Evolutionary conservation across 2,329 filamentous ascomycete species (phyloP), one percentile per base, ranked within the genome.

Genomic region (Aspergillus fumigatiaffinis): DNA sequence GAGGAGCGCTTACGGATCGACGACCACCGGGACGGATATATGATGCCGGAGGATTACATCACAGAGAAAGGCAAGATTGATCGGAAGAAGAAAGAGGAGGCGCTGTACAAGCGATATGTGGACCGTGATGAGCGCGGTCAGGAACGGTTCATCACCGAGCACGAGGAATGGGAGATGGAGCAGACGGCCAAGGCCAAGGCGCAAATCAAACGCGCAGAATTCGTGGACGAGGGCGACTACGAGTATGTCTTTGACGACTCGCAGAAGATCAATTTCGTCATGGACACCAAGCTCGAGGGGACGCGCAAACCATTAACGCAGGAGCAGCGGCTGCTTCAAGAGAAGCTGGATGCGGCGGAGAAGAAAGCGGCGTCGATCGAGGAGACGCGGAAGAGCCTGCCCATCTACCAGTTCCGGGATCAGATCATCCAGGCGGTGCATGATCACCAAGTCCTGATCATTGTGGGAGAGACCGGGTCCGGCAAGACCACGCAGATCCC

Each of bases 401-500:
- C 94, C 0, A 93, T 97, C 48, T 97, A 93, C 73, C 82, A 87
- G 48, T 97, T 93, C 67, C 84, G 92, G 25, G 88, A 96, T 44
- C 82, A 93, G 62, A 89, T 99, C 55, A 81, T 99, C 23, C 84
- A 87, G n/a, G 94, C 94, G 0, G 80, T 97, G n/a, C 84, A 87
- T 35, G 81, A 95, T 53, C 88, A 92, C 64, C 94, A 97, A 68
- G 86, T 96, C 14, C 76, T 99, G 10, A 91, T 99, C 57, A 88
- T 99, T 54, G 92, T 97, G 1, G 94, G 91, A 69, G 92, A 97
- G 73, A 99, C 94, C 0, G 94, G 94, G 53, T 92, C 87, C 65
- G 94, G 94, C 66, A 99, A 99, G 76, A 96, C 93, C 0, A 99
- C 94, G 0, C 94, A 99, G 71, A 78, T 97, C 17, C 91, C 93